Percentiles rank a stretch among this genome's conserved stretches.
Conservation (phyloP, 345 rosid genomes). For the Carallia brachiata region DNA sequence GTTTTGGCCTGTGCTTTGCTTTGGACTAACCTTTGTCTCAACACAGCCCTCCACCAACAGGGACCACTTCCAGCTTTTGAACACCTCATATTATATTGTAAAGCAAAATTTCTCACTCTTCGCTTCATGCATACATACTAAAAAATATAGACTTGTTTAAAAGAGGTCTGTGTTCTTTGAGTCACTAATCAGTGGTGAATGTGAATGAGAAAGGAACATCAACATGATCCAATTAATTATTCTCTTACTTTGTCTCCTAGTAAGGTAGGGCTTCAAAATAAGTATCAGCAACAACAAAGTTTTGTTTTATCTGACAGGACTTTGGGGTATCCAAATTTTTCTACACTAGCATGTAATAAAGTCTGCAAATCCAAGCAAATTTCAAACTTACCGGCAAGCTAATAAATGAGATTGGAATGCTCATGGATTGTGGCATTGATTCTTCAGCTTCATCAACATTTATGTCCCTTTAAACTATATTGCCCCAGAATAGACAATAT, state of each 20-base stretch:
- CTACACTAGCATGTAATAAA: neutral
- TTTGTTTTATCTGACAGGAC: neutral
- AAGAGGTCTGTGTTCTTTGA: constrained; percentile 4
- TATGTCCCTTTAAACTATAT: neutral
- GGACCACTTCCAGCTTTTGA: constrained; percentile 37
- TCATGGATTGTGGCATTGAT: neutral
- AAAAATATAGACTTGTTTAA: constrained; percentile 8
- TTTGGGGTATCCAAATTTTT: constrained; percentile 2
- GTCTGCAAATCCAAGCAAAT: neutral
- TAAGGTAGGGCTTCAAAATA: neutral
- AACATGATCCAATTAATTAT: constrained; percentile 13
- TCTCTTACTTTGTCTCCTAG: constrained; percentile 2
- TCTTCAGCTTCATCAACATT: neutral
- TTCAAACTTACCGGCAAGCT: constrained; percentile 10
- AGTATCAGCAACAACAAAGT: constrained; percentile 7
- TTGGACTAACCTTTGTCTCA: constrained; percentile 25
- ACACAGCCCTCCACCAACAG: constrained; percentile 25
- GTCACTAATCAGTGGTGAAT: neutral
- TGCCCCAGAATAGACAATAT: neutral
- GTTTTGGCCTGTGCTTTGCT: constrained; percentile 30
- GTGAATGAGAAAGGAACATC: neutral
- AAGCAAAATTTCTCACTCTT: constrained; percentile 7
- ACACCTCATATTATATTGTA: neutral
- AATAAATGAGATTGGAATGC: neutral
- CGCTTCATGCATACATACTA: neutral